These are phyloP conservation scores for Acer campestre DNA, from an alignment of 345 rosid species.

Conservation along the genomic window DNA sequence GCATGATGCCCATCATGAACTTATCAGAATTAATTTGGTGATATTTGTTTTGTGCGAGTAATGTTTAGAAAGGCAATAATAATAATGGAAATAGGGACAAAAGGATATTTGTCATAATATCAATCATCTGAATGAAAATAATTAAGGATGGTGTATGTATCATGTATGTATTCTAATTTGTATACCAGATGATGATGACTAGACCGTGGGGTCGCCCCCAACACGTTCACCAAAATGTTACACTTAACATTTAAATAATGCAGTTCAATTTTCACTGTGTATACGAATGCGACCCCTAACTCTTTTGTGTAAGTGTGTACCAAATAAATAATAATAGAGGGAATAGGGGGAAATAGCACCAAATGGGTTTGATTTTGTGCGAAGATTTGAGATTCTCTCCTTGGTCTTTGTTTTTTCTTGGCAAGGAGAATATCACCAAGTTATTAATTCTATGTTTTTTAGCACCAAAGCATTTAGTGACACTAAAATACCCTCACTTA, in stretches of 20 bases:
- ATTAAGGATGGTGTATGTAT: slow-evolving; percentile 5
- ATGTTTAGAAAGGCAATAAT: slow-evolving; percentile 23
- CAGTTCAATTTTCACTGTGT: slow-evolving; percentile 17
- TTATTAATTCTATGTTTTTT: too few species aligned
- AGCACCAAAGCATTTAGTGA: too few species aligned
- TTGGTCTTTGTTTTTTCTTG: too few species aligned
- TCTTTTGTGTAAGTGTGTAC: too few species aligned
- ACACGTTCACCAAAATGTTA: neutral
- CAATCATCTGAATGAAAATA: slow-evolving; percentile 27
- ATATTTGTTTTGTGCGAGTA: slow-evolving; percentile 16
- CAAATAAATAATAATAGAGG: too few species aligned
- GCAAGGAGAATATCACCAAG: too few species aligned
- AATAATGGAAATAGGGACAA: slow-evolving; percentile 39
- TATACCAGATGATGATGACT: slow-evolving; percentile 26
- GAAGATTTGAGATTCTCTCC: too few species aligned
- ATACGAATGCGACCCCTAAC: neutral
- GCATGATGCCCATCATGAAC: slow-evolving; percentile 17
- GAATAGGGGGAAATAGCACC: too few species aligned
- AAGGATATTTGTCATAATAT: slow-evolving; percentile 27
- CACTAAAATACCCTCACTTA: too few species aligned
- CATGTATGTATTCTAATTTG: too few species aligned
- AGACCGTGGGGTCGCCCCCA: slow-evolving; percentile 29
- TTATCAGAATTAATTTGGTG: slow-evolving; percentile 26
- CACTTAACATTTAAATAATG: slow-evolving; percentile 21
- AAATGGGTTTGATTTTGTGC: too few species aligned